phyloP scores from a whole-genome alignment of 306 rosid genomes.

The Prunus davidiana region DNA sequence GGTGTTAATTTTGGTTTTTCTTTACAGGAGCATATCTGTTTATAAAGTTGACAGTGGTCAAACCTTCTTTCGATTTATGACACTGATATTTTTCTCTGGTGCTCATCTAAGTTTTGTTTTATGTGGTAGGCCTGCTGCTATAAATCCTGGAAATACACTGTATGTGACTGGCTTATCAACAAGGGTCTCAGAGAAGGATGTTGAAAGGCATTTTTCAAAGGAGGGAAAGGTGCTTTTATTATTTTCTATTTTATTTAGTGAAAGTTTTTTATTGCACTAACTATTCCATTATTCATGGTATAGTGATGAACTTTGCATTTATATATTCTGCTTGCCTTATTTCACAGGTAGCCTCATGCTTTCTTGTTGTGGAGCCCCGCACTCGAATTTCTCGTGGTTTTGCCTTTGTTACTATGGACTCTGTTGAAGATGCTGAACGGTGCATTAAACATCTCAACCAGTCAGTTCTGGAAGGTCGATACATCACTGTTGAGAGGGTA shows the following conservation, averaged over 20 bases:
- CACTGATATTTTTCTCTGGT: constrained; percentile 7
- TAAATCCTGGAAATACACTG: constrained; percentile 79
- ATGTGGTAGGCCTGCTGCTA: constrained; percentile 38
- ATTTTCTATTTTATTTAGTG: background rate
- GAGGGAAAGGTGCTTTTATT: constrained; percentile 77
- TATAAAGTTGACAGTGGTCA: background rate
- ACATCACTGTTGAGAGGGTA: constrained; percentile 96
- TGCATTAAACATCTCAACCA: constrained; percentile 92
- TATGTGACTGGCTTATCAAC: constrained; percentile 94
- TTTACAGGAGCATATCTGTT: background rate
- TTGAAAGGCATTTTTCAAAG: constrained; percentile 87
- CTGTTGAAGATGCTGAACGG: constrained; percentile 74
- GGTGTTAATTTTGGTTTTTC: constrained; percentile 14
- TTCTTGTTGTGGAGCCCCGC: constrained; percentile 95
- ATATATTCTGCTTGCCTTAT: background rate
- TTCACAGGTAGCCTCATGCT: constrained; percentile 87
- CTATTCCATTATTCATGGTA: background rate
- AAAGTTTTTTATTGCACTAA: background rate
- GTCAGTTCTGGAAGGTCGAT: constrained; percentile 92
- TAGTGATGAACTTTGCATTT: background rate
- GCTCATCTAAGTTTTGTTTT: constrained; percentile 14
- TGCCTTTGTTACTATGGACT: constrained; percentile 89
- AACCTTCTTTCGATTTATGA: background rate
- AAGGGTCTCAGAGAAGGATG: constrained; percentile 84
- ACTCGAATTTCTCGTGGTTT: constrained; percentile 91